Evolutionary conservation across 2,329 filamentous ascomycete species (phyloP).

Genomic region (Penicillium sp.): DNA sequence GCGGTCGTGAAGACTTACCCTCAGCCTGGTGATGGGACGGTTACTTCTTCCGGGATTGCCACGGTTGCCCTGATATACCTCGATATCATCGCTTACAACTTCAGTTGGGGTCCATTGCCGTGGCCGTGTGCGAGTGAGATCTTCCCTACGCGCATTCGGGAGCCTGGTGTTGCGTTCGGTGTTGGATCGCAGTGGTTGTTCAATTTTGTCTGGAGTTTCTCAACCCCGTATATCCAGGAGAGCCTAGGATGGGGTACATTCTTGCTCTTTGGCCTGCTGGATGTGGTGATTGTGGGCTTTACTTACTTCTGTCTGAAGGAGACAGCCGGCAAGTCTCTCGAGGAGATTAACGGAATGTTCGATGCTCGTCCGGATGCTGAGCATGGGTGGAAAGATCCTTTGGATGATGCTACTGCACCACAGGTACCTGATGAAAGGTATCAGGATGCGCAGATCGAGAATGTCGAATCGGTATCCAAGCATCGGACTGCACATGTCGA

Average conservation of each 20-base stretch:
- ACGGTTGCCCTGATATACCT: conserved; percentile 50
- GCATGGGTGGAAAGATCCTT: conserved; percentile 9
- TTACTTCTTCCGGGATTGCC: conserved; percentile 42
- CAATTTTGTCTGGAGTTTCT: conserved; percentile 36
- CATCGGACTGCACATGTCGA: conserved; percentile 9
- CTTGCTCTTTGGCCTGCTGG: conserved; percentile 38
- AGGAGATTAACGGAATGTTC: conserved; percentile 51
- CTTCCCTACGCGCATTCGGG: conserved; percentile 34
- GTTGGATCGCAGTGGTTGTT: conserved; percentile 36
- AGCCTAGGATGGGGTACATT: conserved; percentile 44
- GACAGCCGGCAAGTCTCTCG: conserved; percentile 47
- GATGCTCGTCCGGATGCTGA: conserved; percentile 25
- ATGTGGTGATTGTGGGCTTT: conserved; percentile 43
- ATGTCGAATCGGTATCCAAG: conserved; percentile 4
- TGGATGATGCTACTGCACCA: not conserved
- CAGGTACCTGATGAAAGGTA: not conserved
- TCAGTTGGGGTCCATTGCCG: conserved; percentile 35
- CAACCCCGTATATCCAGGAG: conserved; percentile 38
- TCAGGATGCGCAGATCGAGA: not conserved
- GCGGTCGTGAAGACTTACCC: conserved; percentile 39
- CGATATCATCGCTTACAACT: conserved; percentile 42
- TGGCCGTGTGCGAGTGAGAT: conserved; percentile 36
- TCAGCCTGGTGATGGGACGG: conserved; percentile 29
- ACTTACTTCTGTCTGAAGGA: conserved; percentile 49
- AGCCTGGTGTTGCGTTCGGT: conserved; percentile 33